A percentile compares a stretch with the other conserved stretches of the same genome.
phyloP scores from a whole-genome alignment of 148 eudicot genomes.

The Rhododendron williamsianum region DNA sequence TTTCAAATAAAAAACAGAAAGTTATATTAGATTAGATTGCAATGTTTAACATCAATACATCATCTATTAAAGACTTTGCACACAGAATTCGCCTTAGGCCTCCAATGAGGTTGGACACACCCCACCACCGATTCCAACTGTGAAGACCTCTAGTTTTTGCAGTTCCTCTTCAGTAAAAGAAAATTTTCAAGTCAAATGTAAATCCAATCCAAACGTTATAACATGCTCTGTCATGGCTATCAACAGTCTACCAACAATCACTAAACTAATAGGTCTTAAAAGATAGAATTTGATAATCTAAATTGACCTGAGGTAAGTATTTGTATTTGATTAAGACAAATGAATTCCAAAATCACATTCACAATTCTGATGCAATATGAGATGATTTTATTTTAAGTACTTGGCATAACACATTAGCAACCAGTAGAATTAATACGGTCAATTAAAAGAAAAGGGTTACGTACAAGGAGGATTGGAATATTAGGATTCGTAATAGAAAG shows the following conservation, averaged over 20 bases:
- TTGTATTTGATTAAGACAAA: not conserved
- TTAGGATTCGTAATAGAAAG: slow-evolving; percentile 30
- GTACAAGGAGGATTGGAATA: slow-evolving; percentile 42
- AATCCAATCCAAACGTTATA: not conserved
- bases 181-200: not conserved
- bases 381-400: not conserved
- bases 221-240: not conserved
- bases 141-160: not conserved
- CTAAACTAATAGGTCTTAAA: not conserved
- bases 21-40: no score
- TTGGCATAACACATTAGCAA: not conserved
- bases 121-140: not conserved
- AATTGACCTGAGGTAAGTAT: not conserved
- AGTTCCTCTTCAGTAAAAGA: not conserved
- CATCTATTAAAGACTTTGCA: no score
- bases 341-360: not conserved
- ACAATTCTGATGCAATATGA: not conserved
- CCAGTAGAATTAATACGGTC: not conserved
- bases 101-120: no score
- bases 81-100: no score
- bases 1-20: no score
- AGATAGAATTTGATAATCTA: not conserved
- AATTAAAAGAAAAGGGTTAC: not conserved
- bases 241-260: slow-evolving; percentile 7
- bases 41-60: no score